Evolutionary conservation across 768 basidiomycete species (phyloP).

Genomic region (Amanita rimosa): DNA sequence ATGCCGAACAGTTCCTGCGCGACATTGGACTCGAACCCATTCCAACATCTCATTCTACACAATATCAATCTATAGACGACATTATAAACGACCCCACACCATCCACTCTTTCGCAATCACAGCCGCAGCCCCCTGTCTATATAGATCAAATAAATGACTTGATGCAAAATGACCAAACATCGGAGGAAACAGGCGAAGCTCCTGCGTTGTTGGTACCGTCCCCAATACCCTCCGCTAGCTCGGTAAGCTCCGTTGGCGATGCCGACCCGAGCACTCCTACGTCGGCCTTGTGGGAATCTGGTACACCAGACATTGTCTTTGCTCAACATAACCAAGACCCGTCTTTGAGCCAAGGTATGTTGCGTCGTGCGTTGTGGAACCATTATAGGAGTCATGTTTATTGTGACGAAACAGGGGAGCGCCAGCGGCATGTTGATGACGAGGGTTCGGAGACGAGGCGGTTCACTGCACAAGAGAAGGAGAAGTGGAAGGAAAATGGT

Average conservation of each 20-base stretch:
- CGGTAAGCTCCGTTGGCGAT: conserved; percentile 21
- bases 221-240: conserved; percentile 14
- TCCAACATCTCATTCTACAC: neutral
- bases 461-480: conserved; percentile 2
- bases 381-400: conserved; percentile 7
- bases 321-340: conserved; percentile 6
- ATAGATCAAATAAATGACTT: neutral
- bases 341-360: conserved; percentile 19
- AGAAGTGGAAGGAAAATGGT: conserved; percentile 1
- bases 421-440: conserved; percentile 10
- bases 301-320: conserved; percentile 18
- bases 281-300: conserved; percentile 24
- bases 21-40: neutral
- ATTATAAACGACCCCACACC: neutral
- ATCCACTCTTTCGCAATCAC: neutral
- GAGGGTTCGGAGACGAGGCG: neutral
- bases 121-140: neutral
- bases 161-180: neutral
- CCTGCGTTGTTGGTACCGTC: conserved; percentile 9
- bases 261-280: conserved; percentile 23
- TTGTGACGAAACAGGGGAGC: conserved; percentile 3
- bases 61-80: neutral
- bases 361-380: conserved; percentile 11
- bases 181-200: neutral
- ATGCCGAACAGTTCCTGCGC: conserved; percentile 2